Conservation (phyloP, 192 early-diverging fungal species). For the Coemansia sp. region DNA sequence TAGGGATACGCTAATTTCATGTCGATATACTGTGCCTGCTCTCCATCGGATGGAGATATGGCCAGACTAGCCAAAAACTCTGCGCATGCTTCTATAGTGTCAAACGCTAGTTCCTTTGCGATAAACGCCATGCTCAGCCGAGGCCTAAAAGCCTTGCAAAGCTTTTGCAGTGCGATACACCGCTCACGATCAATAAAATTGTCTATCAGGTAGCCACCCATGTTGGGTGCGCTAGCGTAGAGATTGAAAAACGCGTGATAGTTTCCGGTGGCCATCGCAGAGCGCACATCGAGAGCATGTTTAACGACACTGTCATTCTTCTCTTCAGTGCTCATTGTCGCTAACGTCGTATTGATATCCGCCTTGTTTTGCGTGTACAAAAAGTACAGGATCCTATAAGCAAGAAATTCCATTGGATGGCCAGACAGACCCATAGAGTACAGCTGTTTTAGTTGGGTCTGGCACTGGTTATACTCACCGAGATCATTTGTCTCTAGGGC, state of each 20-base stretch:
- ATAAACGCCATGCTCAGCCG: constrained; percentile 53
- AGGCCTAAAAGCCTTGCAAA: constrained; percentile 73
- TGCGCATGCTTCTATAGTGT: constrained; percentile 36
- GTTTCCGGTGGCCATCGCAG: constrained; percentile 78
- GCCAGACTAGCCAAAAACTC: constrained; percentile 58
- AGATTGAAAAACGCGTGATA: constrained; percentile 84
- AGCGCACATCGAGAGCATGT: constrained; percentile 86
- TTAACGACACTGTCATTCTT: constrained; percentile 64
- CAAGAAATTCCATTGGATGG: constrained; percentile 85
- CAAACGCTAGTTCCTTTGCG: constrained; percentile 70
- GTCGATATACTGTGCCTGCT: constrained; percentile 47
- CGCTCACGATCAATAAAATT: constrained; percentile 89
- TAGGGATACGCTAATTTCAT: constrained; percentile 59
- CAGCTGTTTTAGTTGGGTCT: constrained; percentile 89
- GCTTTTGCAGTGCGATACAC: constrained; percentile 68
- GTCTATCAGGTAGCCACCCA: constrained; percentile 91
- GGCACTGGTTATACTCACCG: constrained; percentile 98
- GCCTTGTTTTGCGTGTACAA: constrained; percentile 84
- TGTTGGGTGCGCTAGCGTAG: constrained; percentile 76
- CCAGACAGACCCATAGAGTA: constrained; percentile 75
- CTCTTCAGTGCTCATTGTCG: constrained; percentile 67
- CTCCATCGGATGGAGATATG: constrained; percentile 31
- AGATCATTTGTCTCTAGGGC: constrained; percentile 95
- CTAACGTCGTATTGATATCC: constrained; percentile 81
- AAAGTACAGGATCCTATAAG: constrained; percentile 92